phyloP scores from a whole-genome alignment of 306 rosid genomes.

The Comarum palustre region DNA sequence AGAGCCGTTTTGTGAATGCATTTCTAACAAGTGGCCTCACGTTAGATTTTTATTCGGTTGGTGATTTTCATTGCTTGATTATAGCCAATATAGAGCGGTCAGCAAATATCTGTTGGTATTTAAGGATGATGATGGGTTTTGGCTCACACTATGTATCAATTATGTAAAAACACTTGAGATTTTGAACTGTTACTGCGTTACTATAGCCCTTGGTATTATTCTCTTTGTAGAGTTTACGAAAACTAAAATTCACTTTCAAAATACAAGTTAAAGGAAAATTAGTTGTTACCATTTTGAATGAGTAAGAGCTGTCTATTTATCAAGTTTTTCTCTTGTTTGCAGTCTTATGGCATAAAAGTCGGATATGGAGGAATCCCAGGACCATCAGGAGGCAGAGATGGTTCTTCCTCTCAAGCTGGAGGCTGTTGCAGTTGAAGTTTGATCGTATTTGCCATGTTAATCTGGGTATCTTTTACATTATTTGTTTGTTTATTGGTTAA shows the following conservation, averaged over 20 bases:
- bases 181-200: not conserved
- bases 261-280: not conserved
- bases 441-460: conserved; percentile 19
- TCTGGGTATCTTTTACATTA: conserved; percentile 23
- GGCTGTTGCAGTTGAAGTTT: conserved; percentile 79
- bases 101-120: not conserved
- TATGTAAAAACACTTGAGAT: not conserved
- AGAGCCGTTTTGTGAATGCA: not conserved
- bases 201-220: not conserved
- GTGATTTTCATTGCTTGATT: conserved; percentile 8
- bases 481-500: conserved; percentile 24
- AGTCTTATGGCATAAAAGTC: conserved; percentile 97
- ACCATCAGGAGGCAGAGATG: conserved; percentile 95
- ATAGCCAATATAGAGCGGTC: not conserved
- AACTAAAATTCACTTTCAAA: not conserved
- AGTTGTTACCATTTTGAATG: not conserved
- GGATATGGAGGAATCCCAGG: conserved; percentile 98
- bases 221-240: not conserved
- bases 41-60: not conserved
- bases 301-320: conserved; percentile 14
- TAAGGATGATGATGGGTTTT: not conserved
- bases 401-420: conserved; percentile 72
- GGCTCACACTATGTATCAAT: not conserved
- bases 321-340: conserved; percentile 35
- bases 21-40: not conserved